phyloP scores from a whole-genome alignment of 192 early-diverging fungal species.

The Entomortierella chlamydospora region DNA sequence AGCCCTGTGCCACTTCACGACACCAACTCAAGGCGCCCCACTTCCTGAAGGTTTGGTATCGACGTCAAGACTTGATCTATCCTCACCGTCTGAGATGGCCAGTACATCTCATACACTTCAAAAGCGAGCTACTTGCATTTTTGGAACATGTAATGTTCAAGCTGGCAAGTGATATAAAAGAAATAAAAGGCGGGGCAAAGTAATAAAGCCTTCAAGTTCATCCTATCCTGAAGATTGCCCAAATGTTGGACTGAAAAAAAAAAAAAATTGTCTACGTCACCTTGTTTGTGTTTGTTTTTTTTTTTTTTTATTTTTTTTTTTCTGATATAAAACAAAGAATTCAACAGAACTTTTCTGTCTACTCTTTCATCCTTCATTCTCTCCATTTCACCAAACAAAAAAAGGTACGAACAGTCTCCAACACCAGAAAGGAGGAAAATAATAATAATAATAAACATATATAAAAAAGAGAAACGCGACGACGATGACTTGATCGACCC shows the following conservation, averaged over 20 bases:
- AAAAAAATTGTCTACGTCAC: too few species aligned
- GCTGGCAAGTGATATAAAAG: conserved; percentile 17
- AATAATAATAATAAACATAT: too few species aligned
- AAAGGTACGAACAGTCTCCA: not conserved
- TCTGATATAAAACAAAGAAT: too few species aligned
- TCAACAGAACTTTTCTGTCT: too few species aligned
- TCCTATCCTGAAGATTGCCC: too few species aligned
- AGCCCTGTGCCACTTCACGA: not conserved
- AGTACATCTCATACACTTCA: not conserved
- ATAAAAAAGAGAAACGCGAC: conserved; percentile 7
- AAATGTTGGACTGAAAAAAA: too few species aligned
- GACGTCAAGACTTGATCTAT: not conserved
- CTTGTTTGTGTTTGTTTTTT: not conserved
- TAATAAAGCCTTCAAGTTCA: too few species aligned
- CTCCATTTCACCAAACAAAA: too few species aligned
- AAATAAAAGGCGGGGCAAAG: too few species aligned
- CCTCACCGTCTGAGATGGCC: too few species aligned
- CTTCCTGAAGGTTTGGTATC: not conserved
- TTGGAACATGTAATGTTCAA: conserved; percentile 10
- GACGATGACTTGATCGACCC: conserved; percentile 56
- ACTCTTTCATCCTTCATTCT: too few species aligned
- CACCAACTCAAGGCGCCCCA: not conserved
- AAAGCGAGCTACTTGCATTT: conserved; percentile 15
- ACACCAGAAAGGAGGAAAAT: too few species aligned
- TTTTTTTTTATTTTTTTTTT: not conserved